phyloP scores from a whole-genome alignment of 2,329 filamentous ascomycete genomes.

The Blumeriella jaapii region DNA sequence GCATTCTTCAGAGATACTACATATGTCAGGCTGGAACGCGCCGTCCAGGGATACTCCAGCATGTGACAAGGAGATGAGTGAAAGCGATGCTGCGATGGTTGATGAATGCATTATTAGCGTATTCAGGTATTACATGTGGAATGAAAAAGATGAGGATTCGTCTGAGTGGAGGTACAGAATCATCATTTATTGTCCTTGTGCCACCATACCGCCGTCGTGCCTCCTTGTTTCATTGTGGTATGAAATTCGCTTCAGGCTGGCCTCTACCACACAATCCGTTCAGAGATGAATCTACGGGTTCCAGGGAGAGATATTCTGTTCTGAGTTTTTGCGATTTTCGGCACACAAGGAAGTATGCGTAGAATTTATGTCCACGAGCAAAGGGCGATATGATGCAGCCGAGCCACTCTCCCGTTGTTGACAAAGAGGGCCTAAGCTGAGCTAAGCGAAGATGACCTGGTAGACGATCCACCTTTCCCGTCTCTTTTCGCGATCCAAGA shows the following conservation, averaged over 20 bases:
- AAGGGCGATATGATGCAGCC: too few species aligned
- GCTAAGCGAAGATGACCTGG: too few species aligned
- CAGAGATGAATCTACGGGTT: too few species aligned
- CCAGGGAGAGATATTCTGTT: too few species aligned
- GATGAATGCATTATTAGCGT: conserved; percentile 1
- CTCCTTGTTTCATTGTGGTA: conserved; percentile 8
- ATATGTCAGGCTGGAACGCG: conserved; percentile 4
- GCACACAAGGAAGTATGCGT: too few species aligned
- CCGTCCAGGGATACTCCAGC: conserved; percentile 2
- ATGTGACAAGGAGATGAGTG: conserved; percentile 1
- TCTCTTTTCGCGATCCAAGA: too few species aligned
- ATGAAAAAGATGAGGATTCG: background rate
- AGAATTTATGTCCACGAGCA: too few species aligned
- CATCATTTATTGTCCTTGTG: conserved; percentile 1
- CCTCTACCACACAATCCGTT: too few species aligned
- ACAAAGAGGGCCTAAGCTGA: too few species aligned
- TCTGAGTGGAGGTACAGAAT: conserved; percentile 2
- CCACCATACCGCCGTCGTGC: conserved; percentile 1
- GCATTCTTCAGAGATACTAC: conserved; percentile 3
- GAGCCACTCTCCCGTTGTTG: too few species aligned
- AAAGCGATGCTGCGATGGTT: conserved; percentile 2
- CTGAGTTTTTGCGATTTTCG: too few species aligned
- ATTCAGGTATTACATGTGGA: background rate
- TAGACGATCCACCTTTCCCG: too few species aligned
- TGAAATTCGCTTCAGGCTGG: conserved; percentile 5